Evolutionary conservation across 75 land plant genomes (phyloP).

Genomic region (Cunninghamia lanceolata): DNA sequence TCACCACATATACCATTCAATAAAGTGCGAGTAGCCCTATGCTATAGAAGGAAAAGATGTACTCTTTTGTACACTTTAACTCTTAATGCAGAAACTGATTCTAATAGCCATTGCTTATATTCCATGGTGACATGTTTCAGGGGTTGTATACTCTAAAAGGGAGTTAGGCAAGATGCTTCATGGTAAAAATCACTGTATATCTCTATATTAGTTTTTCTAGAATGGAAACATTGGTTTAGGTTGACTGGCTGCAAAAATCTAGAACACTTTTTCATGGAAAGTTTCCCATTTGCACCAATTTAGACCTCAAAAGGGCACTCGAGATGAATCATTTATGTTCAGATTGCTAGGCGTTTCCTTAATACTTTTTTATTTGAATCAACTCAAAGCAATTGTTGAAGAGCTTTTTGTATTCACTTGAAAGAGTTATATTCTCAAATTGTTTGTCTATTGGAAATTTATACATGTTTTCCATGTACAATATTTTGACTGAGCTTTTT

Average conservation of each 20-base stretch:
- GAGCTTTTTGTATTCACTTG: background rate
- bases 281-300: background rate
- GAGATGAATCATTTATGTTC: background rate
- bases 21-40: constrained; percentile 57
- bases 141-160: background rate
- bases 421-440: background rate
- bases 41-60: background rate
- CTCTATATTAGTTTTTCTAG: too few species aligned
- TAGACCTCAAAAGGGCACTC: background rate
- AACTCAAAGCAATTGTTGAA: background rate
- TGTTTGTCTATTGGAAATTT: background rate
- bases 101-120: too few species aligned
- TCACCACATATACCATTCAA: constrained; percentile 56
- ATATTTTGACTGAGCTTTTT: background rate
- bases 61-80: background rate
- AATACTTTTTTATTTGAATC: too few species aligned
- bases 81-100: too few species aligned
- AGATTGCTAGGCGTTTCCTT: background rate
- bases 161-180: too few species aligned
- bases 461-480: background rate
- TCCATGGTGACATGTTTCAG: background rate
- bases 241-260: background rate
- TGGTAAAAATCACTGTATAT: too few species aligned
- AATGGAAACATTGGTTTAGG: background rate
- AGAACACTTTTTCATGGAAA: background rate